Base-by-base conservation (phyloP, 129 eudicot species). In the Pulicaria dysenterica region DNA sequence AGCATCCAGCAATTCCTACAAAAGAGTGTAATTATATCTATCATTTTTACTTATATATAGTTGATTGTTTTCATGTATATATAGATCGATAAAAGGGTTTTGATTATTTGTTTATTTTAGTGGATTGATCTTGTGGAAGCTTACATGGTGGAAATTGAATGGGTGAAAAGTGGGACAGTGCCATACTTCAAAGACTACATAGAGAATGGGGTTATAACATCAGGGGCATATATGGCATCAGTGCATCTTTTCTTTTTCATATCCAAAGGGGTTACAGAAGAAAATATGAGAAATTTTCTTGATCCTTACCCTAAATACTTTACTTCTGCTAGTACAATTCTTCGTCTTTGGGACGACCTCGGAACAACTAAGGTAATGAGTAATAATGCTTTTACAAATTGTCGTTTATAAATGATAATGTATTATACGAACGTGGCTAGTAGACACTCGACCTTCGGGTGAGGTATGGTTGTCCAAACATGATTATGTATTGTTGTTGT, bases 311-410 rank as follows among this genome's bases (percentile, higher is more conserved):
- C 92, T 24, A 87, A 62, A 38, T 65, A 75, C 57, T 84, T 84
- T 60, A 84, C 85, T 11, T 44, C 62, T 9, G 66, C 85, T 1
- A 89, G 92, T 10, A 77, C 80, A 50, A 82, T 87, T 79, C 89
- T 84, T 71, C 87, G 89, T 8, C 84, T 87, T 1, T 84, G 89
- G 89, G 89, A 87, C 69, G 93, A 87, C 70, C 43, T 87, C 2
- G 93, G 93, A 70, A 84, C 93, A 10, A 65, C 76, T 43, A 84
- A 87, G 87, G 92, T 83, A 70, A 8, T 70, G 13, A 67, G 36
- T n/a, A 19, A 56, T 3, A 8, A 17, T 17, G n/a, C 24, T 3
- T 56, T 17, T 8, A 49, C 5, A 11, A 15, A 15, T 16, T 16
- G 15, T 5, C 5, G 17, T 15, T 2, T 24, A 1, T 24, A 2